These are phyloP conservation scores for Cyberlindnera maclurae DNA, from an alignment of 805 yeast species.

Conservation along the genomic window DNA sequence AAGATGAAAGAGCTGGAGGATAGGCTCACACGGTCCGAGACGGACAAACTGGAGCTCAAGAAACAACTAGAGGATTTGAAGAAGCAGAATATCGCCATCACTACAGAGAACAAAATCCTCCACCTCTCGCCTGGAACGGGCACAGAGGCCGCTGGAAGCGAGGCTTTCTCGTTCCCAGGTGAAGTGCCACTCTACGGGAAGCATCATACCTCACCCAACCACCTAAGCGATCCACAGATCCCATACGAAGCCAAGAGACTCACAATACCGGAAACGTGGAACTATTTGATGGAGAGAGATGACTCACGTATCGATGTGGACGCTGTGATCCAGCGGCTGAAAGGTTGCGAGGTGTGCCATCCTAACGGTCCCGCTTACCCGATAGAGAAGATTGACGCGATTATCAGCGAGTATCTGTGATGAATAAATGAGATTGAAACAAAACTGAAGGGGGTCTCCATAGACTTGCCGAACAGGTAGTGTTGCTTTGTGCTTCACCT, in stretches of 20 bases:
- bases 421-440: too few species aligned
- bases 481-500: too few species aligned
- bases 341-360: constrained; percentile 70
- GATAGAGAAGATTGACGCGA: constrained; percentile 34
- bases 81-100: constrained; percentile 47
- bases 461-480: too few species aligned
- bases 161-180: constrained; percentile 25
- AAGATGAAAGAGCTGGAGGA: constrained; percentile 60
- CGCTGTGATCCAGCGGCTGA: constrained; percentile 49
- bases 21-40: constrained; percentile 51
- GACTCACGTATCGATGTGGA: constrained; percentile 45
- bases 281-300: constrained; percentile 43
- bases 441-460: too few species aligned
- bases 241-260: constrained; percentile 36
- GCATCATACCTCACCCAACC: constrained; percentile 10
- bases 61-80: constrained; percentile 45
- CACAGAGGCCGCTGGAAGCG: background rate
- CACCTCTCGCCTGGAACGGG: constrained; percentile 20
- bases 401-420: constrained; percentile 5
- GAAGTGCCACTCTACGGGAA: constrained; percentile 21
- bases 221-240: constrained; percentile 20
- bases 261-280: constrained; percentile 81
- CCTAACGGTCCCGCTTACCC: constrained; percentile 72
- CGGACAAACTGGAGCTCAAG: constrained; percentile 38
- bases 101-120: constrained; percentile 54